Evolutionary conservation across 169 alveolate genomes (phyloP), one percentile per base, ranked within the genome.

Genomic region (Cryptosporidium baileyi): DNA sequence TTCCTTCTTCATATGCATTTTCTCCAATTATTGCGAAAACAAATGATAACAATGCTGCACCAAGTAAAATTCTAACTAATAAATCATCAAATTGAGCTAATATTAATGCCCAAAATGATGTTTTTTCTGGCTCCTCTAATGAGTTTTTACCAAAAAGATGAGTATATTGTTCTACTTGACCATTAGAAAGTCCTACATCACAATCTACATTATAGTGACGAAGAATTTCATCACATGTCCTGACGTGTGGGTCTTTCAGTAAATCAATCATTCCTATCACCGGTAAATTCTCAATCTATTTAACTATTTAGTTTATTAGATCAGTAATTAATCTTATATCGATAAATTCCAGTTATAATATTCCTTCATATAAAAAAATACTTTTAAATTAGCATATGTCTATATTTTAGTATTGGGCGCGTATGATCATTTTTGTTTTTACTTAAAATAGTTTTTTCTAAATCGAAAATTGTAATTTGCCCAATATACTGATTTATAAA

Each of bases 1-100:
- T 52, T 26, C 98, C 98, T 26, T 95, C 97, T 52, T 95, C 97
- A 19, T 90, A 90, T 7, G 88, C 93, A 43, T 91, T 90, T 61
- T 94, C 98, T 60, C 96, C 98, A 67, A 95, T 59, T 49, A 82
- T 63, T 0, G 99, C 98, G 81, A 98, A 89, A 43, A 95, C 79
- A 88, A 97, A 97, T 40, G 98, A 95, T 34, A 98, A 92, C 57
- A 95, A 92, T 0, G 99, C 99, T 1, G 99, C 99, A 11, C 91
- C 94, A 30, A 98, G 92, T 59, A 98, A 91, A 34, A 98, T 98
- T 90, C 95, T 92, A 43, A 97, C 99, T 63, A 97, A 90, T 34
- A 96, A 80, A 61, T 97, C 99, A 49, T 97, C 98, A 81, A 97
- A 97, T 89, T 96, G 97, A 67, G 94, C 98, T 44, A 95, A 80